Base-by-base conservation (phyloP, 805 yeast genomes). In the Tetrapisispora phaffii region DNA sequence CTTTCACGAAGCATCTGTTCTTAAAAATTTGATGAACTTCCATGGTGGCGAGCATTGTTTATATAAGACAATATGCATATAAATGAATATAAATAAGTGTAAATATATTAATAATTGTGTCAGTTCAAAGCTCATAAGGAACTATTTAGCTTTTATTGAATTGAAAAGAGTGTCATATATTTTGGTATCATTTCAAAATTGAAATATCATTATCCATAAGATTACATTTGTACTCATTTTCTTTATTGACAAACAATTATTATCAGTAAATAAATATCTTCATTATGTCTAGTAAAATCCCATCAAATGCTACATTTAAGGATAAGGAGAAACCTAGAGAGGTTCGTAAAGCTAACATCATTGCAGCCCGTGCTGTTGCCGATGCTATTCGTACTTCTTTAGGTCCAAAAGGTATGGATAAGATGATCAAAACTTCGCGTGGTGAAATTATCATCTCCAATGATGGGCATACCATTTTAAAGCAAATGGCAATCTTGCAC, bases 401-500 rank as follows among this genome's bases (percentile, higher is more conserved):
- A 48, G 99, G 99, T 19, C 99, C 99, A 46, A 90, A 88, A 66
- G 99, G 99, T 49, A 93, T 93, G 98, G 99, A 93, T 67, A 93
- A 93, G 72, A 90, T 93, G 97, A 87, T 86, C 69, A 87, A 87
- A 68, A 89, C 97, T 17, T 82, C 89, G 42, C 77, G 76, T 47
- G 97, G 97, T 34, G 88, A 93, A 60, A 85, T 90, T 56, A 82
- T 89, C 59, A 89, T 93, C 55, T 88, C 97, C 51, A 93, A 93
- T 65, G 99, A 93, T 68, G 99, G 99, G 29, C 97, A 94, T 66
- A 93, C 99, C 3, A 93, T 93, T 55, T 72, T 90, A 55, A 81
- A 85, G 58, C 97, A 93, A 65, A 93, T 93, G 97, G 97, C 98
- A 1, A 95, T 93, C 42, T 75, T 93, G 62, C 98, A 93, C 63